Evolutionary conservation across 2,329 filamentous ascomycete species (phyloP), one percentile per base, ranked within the genome.

Genomic region (Didymella sp.): DNA sequence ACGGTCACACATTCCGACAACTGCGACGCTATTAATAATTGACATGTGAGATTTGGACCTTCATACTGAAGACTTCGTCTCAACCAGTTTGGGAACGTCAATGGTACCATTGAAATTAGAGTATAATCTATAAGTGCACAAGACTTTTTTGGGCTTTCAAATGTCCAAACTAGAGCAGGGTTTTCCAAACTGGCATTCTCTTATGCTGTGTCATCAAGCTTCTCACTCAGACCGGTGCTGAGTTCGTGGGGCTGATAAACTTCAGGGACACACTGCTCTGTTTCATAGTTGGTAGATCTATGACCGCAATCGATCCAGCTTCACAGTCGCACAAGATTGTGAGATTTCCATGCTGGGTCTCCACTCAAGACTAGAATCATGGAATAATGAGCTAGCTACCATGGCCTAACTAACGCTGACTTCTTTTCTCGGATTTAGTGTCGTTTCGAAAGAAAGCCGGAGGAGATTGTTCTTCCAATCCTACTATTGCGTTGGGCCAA

Each of bases 291-390:
- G 59, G 56, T 1, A 63, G 19, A 35, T 68, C 62, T 25, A 63
- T 33, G 4, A 65, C 35, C 1, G 58, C 65, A 12, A 66, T 58
- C 27, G 56, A 50, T n/a, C 52, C 52, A 11, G 54, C 42, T 52
- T 68, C 62, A 63, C 65, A 66, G 24, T 68, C 63, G 46, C 65
- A 68, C 2, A 12, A 7, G 30, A 53, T 51, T n/a, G 33, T 40
- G 13, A 47, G 25, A 31, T 63, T 57, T 7, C 60, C 49, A 13
- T 44, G 40, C 19, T 44, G 40, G 13, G 49, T 51, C n/a, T n/a
- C n/a, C n/a, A n/a, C n/a, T n/a, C n/a, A n/a, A n/a, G n/a, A n/a
- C n/a, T n/a, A n/a, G 60, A 51, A 19, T 62, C 64, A 31, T 63
- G 62, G 30, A 60, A 67, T 48, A 65, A 52, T 1, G 59, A 51